Evolutionary conservation across 2,329 filamentous ascomycete species (phyloP).

Genomic region (Immersiporthe knoxdaviesiana): DNA sequence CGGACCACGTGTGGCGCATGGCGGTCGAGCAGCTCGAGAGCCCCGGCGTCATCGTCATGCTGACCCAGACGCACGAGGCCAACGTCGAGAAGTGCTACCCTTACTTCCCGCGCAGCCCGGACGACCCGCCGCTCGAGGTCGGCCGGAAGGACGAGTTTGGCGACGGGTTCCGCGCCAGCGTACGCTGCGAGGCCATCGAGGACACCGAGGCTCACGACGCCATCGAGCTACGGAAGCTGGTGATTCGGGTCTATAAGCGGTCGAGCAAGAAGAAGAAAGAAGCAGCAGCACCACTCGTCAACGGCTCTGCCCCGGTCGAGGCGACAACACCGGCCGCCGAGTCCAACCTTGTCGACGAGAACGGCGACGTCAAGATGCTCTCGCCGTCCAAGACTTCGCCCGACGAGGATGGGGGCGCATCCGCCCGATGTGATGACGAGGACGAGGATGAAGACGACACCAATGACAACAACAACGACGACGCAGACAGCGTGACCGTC

Average conservation of each 20-base stretch:
- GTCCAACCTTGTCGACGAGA: constrained; percentile 19
- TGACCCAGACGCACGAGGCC: constrained; percentile 84
- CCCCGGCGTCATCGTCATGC: constrained; percentile 86
- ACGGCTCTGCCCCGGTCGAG: constrained; percentile 9
- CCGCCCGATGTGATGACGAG: not conserved
- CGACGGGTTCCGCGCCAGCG: constrained; percentile 68
- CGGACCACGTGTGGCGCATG: constrained; percentile 94
- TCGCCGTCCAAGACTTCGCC: constrained; percentile 22
- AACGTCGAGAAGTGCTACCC: constrained; percentile 82
- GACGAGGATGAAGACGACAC: not conserved
- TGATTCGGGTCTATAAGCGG: constrained; percentile 51
- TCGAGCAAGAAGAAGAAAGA: constrained; percentile 26
- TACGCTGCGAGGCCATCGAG: constrained; percentile 68
- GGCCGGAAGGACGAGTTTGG: constrained; percentile 68
- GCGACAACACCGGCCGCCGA: not conserved
- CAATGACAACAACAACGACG: not conserved
- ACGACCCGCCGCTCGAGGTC: constrained; percentile 57
- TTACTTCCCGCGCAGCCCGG: constrained; percentile 73
- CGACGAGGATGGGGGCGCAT: constrained; percentile 2
- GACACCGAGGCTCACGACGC: constrained; percentile 58
- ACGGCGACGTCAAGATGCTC: constrained; percentile 29
- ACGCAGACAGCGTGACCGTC: constrained; percentile 14
- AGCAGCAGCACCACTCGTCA: not conserved
- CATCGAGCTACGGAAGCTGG: constrained; percentile 76
- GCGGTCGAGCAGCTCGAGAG: constrained; percentile 75